Evolutionary conservation across 768 basidiomycete genomes (phyloP).

Genomic region (Leucosporidium creatinivorum): DNA sequence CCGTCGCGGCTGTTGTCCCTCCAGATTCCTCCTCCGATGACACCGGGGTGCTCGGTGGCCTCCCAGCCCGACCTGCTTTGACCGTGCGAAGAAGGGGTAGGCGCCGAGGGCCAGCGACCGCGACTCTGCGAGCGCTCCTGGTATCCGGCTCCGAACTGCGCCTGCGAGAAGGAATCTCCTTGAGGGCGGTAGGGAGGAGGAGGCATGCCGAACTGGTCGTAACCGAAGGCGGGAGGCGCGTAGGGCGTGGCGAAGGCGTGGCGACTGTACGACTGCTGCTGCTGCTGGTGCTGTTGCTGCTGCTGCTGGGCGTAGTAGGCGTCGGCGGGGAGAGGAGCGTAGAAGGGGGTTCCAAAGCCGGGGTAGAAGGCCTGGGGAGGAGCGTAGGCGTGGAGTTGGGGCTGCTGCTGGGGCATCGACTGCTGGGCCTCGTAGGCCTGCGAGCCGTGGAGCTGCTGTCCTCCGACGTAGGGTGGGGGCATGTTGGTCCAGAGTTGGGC

Average conservation of each 20-base stretch:
- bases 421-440: background rate
- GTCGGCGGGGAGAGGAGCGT: background rate
- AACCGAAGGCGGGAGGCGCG: background rate
- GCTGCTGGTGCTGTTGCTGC: background rate
- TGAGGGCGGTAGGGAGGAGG: background rate
- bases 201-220: background rate
- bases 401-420: conserved; percentile 7
- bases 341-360: background rate
- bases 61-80: background rate
- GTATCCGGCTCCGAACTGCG: background rate
- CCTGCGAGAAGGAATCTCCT: background rate
- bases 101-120: background rate
- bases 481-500: no score
- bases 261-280: background rate
- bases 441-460: no score
- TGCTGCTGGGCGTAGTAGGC: background rate
- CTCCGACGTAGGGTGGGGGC: no score
- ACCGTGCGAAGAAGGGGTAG: no score
- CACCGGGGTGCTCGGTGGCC: background rate
- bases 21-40: background rate
- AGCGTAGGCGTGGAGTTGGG: conserved; percentile 2
- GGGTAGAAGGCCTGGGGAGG: conserved; percentile 4
- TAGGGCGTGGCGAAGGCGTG: background rate
- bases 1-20: background rate
- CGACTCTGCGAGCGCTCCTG: background rate